Evolutionary conservation across 2,329 filamentous ascomycete species (phyloP).

Genomic region (Penicillium sp.): DNA sequence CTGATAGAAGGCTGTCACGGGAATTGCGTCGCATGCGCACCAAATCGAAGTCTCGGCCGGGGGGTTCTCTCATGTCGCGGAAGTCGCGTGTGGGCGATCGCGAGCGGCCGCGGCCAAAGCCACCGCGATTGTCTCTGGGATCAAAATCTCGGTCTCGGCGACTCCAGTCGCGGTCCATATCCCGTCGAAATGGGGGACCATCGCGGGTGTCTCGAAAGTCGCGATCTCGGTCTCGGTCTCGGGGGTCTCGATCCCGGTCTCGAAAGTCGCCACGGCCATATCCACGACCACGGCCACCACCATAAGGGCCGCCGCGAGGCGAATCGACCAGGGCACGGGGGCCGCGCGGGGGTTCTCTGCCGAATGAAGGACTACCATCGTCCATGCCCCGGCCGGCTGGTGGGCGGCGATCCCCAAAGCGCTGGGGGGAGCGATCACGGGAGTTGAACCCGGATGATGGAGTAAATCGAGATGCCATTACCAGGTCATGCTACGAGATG

Average conservation of each 20-base stretch:
- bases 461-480: conserved; percentile 64
- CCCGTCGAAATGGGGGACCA: conserved; percentile 46
- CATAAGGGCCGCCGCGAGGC: conserved; percentile 57
- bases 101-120: conserved; percentile 52
- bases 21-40: conserved; percentile 49
- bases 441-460: conserved; percentile 65
- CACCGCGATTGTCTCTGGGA: conserved; percentile 46
- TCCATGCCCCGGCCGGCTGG: conserved; percentile 59
- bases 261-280: conserved; percentile 40
- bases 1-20: conserved; percentile 46
- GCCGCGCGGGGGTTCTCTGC: conserved; percentile 76
- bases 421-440: conserved; percentile 71
- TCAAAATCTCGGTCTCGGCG: conserved; percentile 54
- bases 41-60: conserved; percentile 43
- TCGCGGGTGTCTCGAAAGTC: conserved; percentile 48
- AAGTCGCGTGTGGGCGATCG: conserved; percentile 49
- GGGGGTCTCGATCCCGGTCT: conserved; percentile 53
- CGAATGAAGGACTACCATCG: conserved; percentile 59
- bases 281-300: conserved; percentile 51
- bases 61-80: conserved; percentile 42
- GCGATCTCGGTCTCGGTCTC: conserved; percentile 59
- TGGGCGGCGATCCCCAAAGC: conserved; percentile 72
- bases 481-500: conserved; percentile 43
- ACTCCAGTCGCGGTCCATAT: conserved; percentile 50
- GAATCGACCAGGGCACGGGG: conserved; percentile 78